Evolutionary conservation across 305 asterid genomes (phyloP).

Genomic region (Solanum hybrid): DNA sequence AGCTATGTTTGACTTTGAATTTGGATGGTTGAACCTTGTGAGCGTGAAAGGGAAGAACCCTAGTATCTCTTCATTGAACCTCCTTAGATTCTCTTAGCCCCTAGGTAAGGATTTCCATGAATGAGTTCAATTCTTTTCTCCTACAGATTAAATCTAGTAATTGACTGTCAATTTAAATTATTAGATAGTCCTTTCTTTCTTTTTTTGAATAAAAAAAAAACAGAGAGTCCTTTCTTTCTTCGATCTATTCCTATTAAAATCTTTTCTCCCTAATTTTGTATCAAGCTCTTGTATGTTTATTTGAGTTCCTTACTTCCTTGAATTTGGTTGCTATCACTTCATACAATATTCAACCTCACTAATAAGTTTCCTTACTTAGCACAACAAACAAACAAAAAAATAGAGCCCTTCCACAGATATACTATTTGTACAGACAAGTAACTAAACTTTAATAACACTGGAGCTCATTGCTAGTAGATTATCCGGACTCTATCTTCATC

Average conservation of each 20-base stretch:
- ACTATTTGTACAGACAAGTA: not conserved
- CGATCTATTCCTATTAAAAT: not conserved
- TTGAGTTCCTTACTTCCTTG: not conserved
- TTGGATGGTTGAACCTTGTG: not conserved
- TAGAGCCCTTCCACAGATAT: not conserved
- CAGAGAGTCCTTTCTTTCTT: not conserved
- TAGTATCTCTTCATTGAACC: not conserved
- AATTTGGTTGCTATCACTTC: not conserved
- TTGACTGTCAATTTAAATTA: not conserved
- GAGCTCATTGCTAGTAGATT: not conserved
- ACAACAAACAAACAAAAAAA: no score
- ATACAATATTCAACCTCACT: not conserved
- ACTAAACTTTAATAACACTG: not conserved
- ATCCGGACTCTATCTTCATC: not conserved
- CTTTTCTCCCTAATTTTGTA: not conserved
- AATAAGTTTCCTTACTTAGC: not conserved
- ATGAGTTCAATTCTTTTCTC: not conserved
- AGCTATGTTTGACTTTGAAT: not conserved
- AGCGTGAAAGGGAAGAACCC: not conserved
- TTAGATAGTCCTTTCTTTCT: not conserved
- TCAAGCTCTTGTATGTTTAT: not conserved
- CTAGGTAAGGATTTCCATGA: not conserved
- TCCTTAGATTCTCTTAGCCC: not conserved
- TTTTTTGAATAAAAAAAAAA: no score
- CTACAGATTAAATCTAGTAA: not conserved